These are phyloP conservation scores for Arctium minus DNA, from an alignment of 129 eudicot species.

Conservation along the genomic window DNA sequence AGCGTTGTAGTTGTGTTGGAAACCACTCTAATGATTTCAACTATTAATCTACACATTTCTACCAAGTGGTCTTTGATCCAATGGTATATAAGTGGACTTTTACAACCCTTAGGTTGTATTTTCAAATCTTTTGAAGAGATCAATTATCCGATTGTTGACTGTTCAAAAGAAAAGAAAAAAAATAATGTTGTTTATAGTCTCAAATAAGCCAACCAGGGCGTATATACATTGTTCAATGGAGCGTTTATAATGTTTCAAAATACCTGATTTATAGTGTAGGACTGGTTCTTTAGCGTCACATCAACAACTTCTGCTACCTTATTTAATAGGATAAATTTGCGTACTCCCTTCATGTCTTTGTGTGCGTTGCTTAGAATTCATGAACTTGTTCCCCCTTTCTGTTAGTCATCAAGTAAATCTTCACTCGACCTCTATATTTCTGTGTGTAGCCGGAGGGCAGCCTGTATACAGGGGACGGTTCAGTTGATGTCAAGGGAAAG, in stretches of 20 bases:
- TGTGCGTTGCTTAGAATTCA: neutral
- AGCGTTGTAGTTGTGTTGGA: neutral
- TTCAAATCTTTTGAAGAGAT: neutral
- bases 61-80: neutral
- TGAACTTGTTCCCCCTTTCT: neutral
- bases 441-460: slow-evolving; percentile 41
- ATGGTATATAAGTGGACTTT: neutral
- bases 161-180: neutral
- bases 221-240: neutral
- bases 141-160: neutral
- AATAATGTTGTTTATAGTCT: neutral
- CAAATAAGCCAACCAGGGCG: neutral
- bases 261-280: neutral
- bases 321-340: neutral
- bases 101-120: neutral
- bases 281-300: neutral
- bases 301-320: neutral
- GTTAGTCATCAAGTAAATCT: neutral
- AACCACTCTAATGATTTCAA: neutral
- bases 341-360: neutral
- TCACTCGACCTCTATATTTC: neutral
- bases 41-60: neutral
- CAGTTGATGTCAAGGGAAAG: slow-evolving; percentile 66
- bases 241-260: neutral
- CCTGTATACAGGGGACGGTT: slow-evolving; percentile 79